phyloP scores from a whole-genome alignment of 306 rosid genomes.

The Gastrolobium bilobum region DNA sequence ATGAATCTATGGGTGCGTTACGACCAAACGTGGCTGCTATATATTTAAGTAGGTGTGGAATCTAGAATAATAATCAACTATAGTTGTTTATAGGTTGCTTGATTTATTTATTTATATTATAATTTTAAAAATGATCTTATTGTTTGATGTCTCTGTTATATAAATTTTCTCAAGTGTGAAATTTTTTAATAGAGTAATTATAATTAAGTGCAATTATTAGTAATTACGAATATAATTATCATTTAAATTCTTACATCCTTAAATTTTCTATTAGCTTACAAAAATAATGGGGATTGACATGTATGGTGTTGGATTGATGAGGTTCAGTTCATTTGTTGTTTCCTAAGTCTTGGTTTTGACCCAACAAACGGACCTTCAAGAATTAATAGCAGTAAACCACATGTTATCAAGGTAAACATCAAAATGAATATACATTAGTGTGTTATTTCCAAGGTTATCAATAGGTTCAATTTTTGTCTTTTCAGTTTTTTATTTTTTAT shows the following conservation, averaged over 20 bases:
- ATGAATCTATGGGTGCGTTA: conserved; percentile 56
- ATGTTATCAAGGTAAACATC: background rate
- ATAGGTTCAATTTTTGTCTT: background rate
- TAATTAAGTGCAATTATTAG: background rate
- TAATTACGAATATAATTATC: background rate
- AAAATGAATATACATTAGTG: conserved; percentile 14
- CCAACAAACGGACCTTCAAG: background rate
- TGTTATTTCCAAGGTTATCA: conserved; percentile 35
- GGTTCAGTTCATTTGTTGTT: background rate
- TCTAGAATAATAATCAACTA: conserved; percentile 22
- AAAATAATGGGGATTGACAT: background rate
- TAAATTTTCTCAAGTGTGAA: background rate
- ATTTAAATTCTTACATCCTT: background rate
- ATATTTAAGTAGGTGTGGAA: conserved; percentile 45
- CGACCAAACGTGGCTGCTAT: conserved; percentile 57
- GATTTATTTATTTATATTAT: background rate
- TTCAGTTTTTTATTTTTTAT: too few species aligned
- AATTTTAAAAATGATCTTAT: background rate
- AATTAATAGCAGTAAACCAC: background rate
- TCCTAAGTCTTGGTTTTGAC: conserved; percentile 29
- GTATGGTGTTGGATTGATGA: background rate
- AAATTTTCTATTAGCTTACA: background rate
- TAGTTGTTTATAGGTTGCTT: conserved; percentile 2
- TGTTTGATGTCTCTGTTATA: background rate
- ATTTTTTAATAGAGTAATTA: background rate